Conservation (phyloP, 176 grass and related monocot genomes). For the Echinochloa phyllopogon region DNA sequence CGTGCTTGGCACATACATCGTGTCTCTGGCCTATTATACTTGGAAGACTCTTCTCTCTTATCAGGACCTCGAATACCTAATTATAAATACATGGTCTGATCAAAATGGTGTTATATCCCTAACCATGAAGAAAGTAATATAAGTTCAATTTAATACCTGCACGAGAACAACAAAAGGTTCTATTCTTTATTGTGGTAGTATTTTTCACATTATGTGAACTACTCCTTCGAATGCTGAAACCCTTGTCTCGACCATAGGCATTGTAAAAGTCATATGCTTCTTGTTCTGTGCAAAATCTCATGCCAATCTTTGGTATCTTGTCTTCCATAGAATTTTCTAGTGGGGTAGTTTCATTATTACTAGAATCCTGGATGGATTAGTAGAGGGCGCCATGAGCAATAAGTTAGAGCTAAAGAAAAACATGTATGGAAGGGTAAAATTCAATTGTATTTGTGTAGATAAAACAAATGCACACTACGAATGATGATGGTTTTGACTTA, state of each 20-base stretch:
- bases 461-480: too few relatives aligned
- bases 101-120: neutral
- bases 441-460: too few relatives aligned
- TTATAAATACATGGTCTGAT: neutral
- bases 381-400: too few relatives aligned
- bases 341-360: neutral
- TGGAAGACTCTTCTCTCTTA: neutral
- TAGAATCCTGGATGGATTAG: neutral
- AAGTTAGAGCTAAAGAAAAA: too few relatives aligned
- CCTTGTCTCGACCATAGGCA: neutral
- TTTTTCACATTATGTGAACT: neutral
- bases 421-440: too few relatives aligned
- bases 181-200: neutral
- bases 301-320: neutral
- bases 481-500: too few relatives aligned
- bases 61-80: neutral
- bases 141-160: neutral
- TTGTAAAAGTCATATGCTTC: neutral
- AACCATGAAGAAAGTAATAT: neutral
- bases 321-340: neutral
- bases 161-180: neutral
- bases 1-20: neutral
- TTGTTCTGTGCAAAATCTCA: neutral
- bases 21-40: neutral
- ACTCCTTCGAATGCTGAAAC: neutral